phyloP scores from a whole-genome alignment of 1,284 basidiomycete genomes.

The Ceratobasidium theobromae region DNA sequence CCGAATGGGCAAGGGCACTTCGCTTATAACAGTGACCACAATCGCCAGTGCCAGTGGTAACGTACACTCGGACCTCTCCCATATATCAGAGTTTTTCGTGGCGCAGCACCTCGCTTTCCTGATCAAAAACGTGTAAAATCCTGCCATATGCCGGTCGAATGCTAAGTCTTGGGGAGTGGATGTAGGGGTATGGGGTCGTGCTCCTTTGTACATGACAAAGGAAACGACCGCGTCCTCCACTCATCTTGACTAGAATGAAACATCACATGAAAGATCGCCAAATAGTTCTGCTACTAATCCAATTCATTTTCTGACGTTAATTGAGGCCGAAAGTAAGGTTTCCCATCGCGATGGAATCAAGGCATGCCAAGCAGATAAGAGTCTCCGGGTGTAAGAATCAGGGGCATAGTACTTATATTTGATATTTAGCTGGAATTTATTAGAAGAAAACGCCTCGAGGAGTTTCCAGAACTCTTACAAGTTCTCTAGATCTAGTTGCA shows the following conservation, averaged over 20 bases:
- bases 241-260: too few relatives aligned
- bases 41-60: slow-evolving; percentile 4
- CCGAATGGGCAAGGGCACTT: neutral
- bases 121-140: slow-evolving; percentile 15
- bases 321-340: too few relatives aligned
- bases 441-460: too few relatives aligned
- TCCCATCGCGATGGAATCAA: too few relatives aligned
- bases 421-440: too few relatives aligned
- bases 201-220: slow-evolving; percentile 30
- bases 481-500: neutral
- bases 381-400: too few relatives aligned
- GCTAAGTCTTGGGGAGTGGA: slow-evolving; percentile 17
- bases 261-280: too few relatives aligned
- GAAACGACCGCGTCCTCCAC: neutral
- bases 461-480: too few relatives aligned
- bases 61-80: neutral
- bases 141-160: neutral
- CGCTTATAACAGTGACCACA: slow-evolving; percentile 4
- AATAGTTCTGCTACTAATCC: too few relatives aligned
- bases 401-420: too few relatives aligned
- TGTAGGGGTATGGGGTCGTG: neutral
- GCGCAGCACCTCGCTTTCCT: neutral
- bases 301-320: too few relatives aligned
- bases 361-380: too few relatives aligned
- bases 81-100: slow-evolving; percentile 3